Conservation (phyloP, 805 yeast genomes). For the Danielia reshetovae region DNA sequence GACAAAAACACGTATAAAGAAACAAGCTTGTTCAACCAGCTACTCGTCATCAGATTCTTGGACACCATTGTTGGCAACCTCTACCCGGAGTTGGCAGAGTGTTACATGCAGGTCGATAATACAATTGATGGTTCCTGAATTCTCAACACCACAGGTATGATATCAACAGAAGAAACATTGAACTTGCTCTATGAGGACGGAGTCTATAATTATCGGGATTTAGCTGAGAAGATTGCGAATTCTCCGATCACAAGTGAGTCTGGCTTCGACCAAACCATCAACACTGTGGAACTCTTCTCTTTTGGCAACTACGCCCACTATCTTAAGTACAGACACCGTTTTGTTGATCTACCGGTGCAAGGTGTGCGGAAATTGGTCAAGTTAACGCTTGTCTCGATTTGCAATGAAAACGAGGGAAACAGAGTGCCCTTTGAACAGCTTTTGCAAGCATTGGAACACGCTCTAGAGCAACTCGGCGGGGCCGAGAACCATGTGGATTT, state of each 20-base stretch:
- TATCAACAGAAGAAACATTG: not conserved
- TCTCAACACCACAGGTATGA: too few relatives aligned
- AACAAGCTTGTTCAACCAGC: conserved; percentile 17
- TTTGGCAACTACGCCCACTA: conserved; percentile 32
- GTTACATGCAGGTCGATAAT: too few relatives aligned
- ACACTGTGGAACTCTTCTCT: conserved; percentile 36
- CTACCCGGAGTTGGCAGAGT: conserved; percentile 23
- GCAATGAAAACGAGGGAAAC: conserved; percentile 21
- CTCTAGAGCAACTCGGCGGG: conserved; percentile 7
- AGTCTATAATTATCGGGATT: conserved; percentile 5
- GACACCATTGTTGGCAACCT: conserved; percentile 20
- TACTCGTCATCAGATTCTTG: conserved; percentile 18
- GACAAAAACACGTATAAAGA: not conserved
- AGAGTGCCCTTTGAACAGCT: conserved; percentile 15
- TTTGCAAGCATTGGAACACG: conserved; percentile 13
- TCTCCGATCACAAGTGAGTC: not conserved
- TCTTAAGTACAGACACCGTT: conserved; percentile 14
- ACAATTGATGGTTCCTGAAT: too few relatives aligned
- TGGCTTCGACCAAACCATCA: conserved; percentile 5
- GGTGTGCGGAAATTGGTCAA: conserved; percentile 23
- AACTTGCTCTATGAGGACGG: not conserved
- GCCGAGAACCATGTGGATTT: not conserved
- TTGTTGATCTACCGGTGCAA: conserved; percentile 10
- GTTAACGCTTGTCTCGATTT: conserved; percentile 23
- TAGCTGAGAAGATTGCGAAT: conserved; percentile 2